Conservation (phyloP, 2,329 filamentous ascomycete genomes). For the Zalaria sp. region DNA sequence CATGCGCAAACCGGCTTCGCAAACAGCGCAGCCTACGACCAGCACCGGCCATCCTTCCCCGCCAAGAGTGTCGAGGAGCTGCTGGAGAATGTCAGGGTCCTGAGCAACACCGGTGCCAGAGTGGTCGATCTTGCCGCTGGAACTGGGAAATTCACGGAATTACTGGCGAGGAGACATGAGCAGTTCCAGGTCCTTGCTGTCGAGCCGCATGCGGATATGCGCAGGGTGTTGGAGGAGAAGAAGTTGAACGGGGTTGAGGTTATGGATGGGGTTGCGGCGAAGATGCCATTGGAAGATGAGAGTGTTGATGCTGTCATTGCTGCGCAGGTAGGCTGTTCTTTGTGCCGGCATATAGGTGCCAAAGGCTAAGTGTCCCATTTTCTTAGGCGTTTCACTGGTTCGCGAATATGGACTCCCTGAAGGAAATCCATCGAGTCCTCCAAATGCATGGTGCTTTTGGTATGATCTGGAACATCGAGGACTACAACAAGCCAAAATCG, state of each 20-base stretch:
- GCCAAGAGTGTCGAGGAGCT: slow-evolving; percentile 43
- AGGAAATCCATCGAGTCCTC: slow-evolving; percentile 53
- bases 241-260: slow-evolving; percentile 40
- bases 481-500: slow-evolving; percentile 50
- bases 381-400: slow-evolving; percentile 42
- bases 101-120: slow-evolving; percentile 27
- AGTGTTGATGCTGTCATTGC: slow-evolving; percentile 52
- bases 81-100: slow-evolving; percentile 40
- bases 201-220: slow-evolving; percentile 54
- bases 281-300: slow-evolving; percentile 40
- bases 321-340: slow-evolving; percentile 45
- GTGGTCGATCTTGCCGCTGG: slow-evolving; percentile 54
- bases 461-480: slow-evolving; percentile 61
- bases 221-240: slow-evolving; percentile 46
- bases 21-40: slow-evolving; percentile 51
- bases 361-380: slow-evolving; percentile 6
- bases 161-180: slow-evolving; percentile 45
- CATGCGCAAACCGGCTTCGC: slow-evolving; percentile 41
- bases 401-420: slow-evolving; percentile 45
- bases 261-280: slow-evolving; percentile 42
- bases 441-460: slow-evolving; percentile 46
- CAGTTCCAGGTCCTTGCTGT: slow-evolving; percentile 46
- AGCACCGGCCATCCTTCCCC: slow-evolving; percentile 54
- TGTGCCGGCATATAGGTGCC: neutral
- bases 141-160: slow-evolving; percentile 57